Percentiles rank a stretch among this genome's conserved stretches.
Evolutionary conservation across 2,329 filamentous ascomycete species (phyloP).

Genomic region (Clonostachys byssicola): DNA sequence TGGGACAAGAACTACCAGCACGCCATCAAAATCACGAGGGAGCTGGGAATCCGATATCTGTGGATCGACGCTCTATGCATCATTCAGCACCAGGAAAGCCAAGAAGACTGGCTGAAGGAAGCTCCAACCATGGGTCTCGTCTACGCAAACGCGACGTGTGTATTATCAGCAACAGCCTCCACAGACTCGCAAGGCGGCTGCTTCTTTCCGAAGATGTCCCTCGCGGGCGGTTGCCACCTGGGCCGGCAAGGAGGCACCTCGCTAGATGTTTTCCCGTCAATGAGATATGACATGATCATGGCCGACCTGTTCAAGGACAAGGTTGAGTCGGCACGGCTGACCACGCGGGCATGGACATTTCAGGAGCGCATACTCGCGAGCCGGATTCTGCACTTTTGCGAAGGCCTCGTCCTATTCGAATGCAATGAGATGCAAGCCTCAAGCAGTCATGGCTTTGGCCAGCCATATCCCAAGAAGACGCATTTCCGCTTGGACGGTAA

Average conservation of each 20-base stretch:
- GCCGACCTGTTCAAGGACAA: not conserved
- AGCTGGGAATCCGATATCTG: not conserved
- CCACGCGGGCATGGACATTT: slow-evolving; percentile 6
- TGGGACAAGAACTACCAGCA: not conserved
- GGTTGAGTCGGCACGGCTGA: slow-evolving; percentile 1
- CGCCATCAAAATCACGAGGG: not conserved
- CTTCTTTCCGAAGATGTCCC: not conserved
- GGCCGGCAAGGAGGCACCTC: not conserved
- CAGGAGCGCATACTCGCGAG: slow-evolving; percentile 5
- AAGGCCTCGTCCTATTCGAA: slow-evolving; percentile 6
- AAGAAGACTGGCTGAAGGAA: slow-evolving; percentile 2
- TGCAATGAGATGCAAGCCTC: slow-evolving; percentile 1
- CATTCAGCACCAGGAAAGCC: not conserved
- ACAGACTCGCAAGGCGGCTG: not conserved
- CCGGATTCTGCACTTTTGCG: slow-evolving; percentile 5
- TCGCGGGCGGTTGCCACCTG: not conserved
- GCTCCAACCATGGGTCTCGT: not conserved
- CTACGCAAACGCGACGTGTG: not conserved
- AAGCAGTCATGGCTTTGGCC: not conserved
- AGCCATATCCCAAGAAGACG: not conserved
- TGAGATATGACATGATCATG: not conserved
- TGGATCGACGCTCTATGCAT: slow-evolving; percentile 4
- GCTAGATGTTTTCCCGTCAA: not conserved
- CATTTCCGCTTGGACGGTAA: too few relatives aligned
- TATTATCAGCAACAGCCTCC: not conserved